Base-by-base conservation (phyloP, 2,329 filamentous ascomycete species). In the Aspergillus ruber region DNA sequence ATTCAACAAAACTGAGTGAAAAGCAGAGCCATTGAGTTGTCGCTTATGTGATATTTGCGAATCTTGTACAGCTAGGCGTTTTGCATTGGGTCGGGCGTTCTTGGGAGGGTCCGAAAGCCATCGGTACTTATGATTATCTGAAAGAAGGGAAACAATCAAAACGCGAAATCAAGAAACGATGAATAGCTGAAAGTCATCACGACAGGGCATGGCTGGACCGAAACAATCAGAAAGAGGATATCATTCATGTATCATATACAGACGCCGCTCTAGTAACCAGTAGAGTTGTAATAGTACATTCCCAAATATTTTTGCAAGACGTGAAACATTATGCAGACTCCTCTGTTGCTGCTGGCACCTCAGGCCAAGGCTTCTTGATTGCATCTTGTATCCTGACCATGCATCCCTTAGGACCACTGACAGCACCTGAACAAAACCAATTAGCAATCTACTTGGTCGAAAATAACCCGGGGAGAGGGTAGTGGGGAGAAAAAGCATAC, bases 341-440 rank as follows among this genome's bases (percentile, higher is more conserved):
- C 17, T 55, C 47, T 23, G 50, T 40, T 23, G 17, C n/a, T 41
- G 41, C 7, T 35, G 9, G 17, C 27, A 13, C 15, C 42, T 77
- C 67, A 3, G 83, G 83, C 83, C 82, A 86, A 20, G 82, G 79
- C 75, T 94, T 93, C 79, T 94, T 94, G 67, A 93, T 80, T 12
- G 93, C 87, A 70, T 98, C 93, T 66, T 94, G 86, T 47, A 98
- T 76, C 71, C 84, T 83, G 51, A 98, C 86, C 48, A 90, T 72
- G 55, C 86, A 84, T 51, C 89, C 86, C 73, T 95, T 94, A 49
- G 91, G 91, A 0, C 93, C 93, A 29, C 86, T 86, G 38, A 98
- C 84, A 55, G 83, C 80, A 25, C 81, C 80, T 82, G 53, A 18
- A 56, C 27, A 35, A 15, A 50, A 35, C 15, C 12, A 35, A 2